Conservation (phyloP, 2,329 filamentous ascomycete species). For the Penicillium sp. region DNA sequence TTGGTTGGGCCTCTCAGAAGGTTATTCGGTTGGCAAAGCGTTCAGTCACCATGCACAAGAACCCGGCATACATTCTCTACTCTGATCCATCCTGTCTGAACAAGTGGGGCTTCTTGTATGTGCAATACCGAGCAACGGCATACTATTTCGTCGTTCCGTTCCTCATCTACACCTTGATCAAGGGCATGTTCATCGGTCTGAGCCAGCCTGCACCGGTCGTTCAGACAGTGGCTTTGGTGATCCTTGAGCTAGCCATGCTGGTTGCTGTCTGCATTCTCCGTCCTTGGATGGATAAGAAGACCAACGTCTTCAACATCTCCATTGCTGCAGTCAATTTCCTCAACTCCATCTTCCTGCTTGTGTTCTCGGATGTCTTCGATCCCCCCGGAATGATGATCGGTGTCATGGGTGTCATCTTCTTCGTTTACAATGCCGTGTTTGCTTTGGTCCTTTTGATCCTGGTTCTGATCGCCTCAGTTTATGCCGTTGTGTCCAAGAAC, state of each 20-base stretch:
- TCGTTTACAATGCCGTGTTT: constrained; percentile 76
- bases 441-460: constrained; percentile 73
- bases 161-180: constrained; percentile 70
- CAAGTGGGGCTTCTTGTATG: constrained; percentile 97
- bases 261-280: constrained; percentile 70
- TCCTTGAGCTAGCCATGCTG: constrained; percentile 71
- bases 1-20: constrained; percentile 81
- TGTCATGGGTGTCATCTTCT: constrained; percentile 81
- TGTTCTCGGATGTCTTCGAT: constrained; percentile 80
- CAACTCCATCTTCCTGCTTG: constrained; percentile 76
- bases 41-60: constrained; percentile 85
- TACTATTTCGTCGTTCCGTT: constrained; percentile 89
- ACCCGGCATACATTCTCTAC: constrained; percentile 92
- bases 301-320: constrained; percentile 89
- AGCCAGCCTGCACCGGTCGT: constrained; percentile 61
- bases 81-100: constrained; percentile 88
- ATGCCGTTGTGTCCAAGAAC: constrained; percentile 82
- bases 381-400: constrained; percentile 75
- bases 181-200: constrained; percentile 80
- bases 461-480: constrained; percentile 65
- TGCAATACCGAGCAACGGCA: constrained; percentile 88
- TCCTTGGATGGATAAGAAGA: constrained; percentile 98
- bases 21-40: constrained; percentile 81
- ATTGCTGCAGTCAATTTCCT: constrained; percentile 85
- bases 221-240: constrained; percentile 71